Evolutionary conservation across 768 basidiomycete genomes (phyloP), one percentile per base, ranked within the genome.

Genomic region (Macrolepiota albuminosa): DNA sequence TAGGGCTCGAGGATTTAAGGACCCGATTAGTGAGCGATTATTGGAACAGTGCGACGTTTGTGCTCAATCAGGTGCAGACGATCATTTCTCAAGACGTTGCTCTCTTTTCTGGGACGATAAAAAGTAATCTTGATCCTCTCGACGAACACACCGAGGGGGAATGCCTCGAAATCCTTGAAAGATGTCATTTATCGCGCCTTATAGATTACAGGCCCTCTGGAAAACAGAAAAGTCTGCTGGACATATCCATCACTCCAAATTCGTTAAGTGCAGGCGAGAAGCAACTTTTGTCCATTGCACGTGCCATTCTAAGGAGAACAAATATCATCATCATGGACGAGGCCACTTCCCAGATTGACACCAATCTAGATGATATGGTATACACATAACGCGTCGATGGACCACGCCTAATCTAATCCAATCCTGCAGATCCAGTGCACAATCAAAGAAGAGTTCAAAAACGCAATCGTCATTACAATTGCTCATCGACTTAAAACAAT

Each of bases 401-500:
- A 6, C 3, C 33, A 9, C 4, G 31, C 10, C 37, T 56, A 4
- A 57, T 33, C 1, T 43, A 21, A 46, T 45, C 21, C 21, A 21
- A 21, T 18, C 26, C 26, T 6, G 16, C 58, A 88, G 82, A 88
- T 93, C 56, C 90, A 91, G 70, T 74, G 73, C 40, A 91, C 88
- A 0, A 85, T 91, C 37, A 81, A 87, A 33, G 85, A 88, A 66
- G 88, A 91, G 69, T 82, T 94, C 55, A 70, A 78, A 1, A 80
- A 81, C 11, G 82, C 88, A 0, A 87, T 92, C 21, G 86, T 94
- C 21, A 82, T 95, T 40, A 92, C 90, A 9, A 93, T 94, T 58
- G 93, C 93, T 4, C 92, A 93, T 73, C 77, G 89, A 14, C 75
- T 91, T 24, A 84, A 84, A 68, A 91, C 89, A 0, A 84, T 91